Base-by-base conservation (phyloP, 1,284 basidiomycete genomes). In the Microbotryum scabiosae region DNA sequence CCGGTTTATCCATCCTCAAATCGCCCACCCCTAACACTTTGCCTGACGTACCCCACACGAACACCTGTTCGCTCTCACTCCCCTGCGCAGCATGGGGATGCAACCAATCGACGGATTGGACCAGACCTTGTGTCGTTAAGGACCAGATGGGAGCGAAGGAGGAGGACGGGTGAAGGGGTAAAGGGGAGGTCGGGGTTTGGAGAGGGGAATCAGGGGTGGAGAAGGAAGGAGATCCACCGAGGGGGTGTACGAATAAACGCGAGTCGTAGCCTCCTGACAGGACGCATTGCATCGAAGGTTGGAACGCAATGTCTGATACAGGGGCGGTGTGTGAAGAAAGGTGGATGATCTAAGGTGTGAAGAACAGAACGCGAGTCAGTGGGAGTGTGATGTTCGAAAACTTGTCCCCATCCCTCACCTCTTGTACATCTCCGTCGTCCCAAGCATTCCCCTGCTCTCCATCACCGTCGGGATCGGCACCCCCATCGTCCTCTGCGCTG, bases 251-350 rank as follows among this genome's bases (percentile, higher is more conserved):
- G 50, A 18, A 41, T 16, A 61, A 14, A 12, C 51, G 50, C 4
- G 59, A 61, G 50, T 61, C 59, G 51, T 57, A 61, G 21, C 59
- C 59, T 18, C 59, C 59, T 1, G 54, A 56, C 28, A 61, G 30
- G 36, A 61, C 25, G 43, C 57, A 32, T 5, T 6, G 9, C 50
- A 46, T 52, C 18, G 46, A 12, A 9, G 54, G 54, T 16, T 36
- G 46, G 32, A 61, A 61, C 10, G 32, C 49, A 21, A 61, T 21
- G 50, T 56, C 55, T 21, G 59, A 61, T 12, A 57, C 59, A 7
- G 59, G 59, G 14, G 30, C 54, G 36, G 55, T 30, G 43, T 61
- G 59, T 4, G 48, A 44, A 8, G 59, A 51, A 26, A 61, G 54
- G 43, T 61, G 59, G 4, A 25, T 32, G 46, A 60, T 28, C 54